Base-by-base conservation (phyloP, 2,329 filamentous ascomycete species). In the Arthrobotrys sphaeroides region DNA sequence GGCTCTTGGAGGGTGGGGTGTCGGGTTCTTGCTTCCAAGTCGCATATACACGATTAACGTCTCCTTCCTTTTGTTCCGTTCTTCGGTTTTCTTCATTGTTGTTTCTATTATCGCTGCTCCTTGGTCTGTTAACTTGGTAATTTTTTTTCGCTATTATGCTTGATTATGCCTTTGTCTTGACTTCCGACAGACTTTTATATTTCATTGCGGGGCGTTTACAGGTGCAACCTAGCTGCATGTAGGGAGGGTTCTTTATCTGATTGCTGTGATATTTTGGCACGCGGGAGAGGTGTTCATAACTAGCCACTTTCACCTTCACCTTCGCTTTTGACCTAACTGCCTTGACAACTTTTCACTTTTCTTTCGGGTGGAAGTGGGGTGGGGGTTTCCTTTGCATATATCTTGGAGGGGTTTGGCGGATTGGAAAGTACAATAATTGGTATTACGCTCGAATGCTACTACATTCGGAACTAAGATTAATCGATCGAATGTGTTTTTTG, bases 151-250 rank as follows among this genome's bases (percentile, higher is more conserved):
- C n/a, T 47, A 38, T 66, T 16, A 7, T 22, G 9, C 22, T 18
- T 26, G 12, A 33, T 47, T 55, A 22, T 40, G 36, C 36, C 31
- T 43, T 59, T 43, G 20, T 12, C 20, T 53, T 36, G 26, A 64
- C 26, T 28, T 24, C 13, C 28, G 16, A 12, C n/a, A 20, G 24
- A 9, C 26, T 47, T 49, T 53, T 16, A n/a, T 69, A 51, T 16
- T 51, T 53, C 16, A 28, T 53, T 65, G 33, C 45, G 22, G 28
- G 61, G 61, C 61, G 61, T 65, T 65, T 42, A 13, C 12, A 31
- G 61, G 61, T 20, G 18, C 36, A 42, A 53, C 28, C 26, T 42
- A 22, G 20, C 12, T 42, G 33, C 43, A 51, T 65, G 31, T 26
- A 22, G 13, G 55, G 55, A 18, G 38, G 36, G 2, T 16, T 43